Percentiles rank a stretch among this genome's conserved stretches.
These are phyloP conservation scores for Nothophoma quercina DNA, from an alignment of 2,329 filamentous ascomycete species.

Conservation along the genomic window DNA sequence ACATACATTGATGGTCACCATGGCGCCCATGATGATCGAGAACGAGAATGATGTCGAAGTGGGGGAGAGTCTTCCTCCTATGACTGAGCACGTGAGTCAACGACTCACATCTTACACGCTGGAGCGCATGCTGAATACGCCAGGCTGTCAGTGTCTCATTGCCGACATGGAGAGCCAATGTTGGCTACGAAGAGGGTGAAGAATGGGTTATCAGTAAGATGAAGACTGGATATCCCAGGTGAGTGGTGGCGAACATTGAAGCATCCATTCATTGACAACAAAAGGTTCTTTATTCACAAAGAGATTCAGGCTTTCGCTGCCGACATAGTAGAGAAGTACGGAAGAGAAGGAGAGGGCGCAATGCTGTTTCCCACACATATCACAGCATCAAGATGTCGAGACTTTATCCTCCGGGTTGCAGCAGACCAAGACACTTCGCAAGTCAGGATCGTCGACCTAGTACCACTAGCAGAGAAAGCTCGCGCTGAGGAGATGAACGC, in stretches of 20 bases:
- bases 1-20: constrained; percentile 20
- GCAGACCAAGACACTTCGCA: constrained; percentile 59
- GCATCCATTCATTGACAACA: constrained; percentile 18
- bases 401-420: constrained; percentile 72
- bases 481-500: constrained; percentile 56
- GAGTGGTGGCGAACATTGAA: constrained; percentile 27
- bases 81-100: constrained; percentile 51
- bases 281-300: constrained; percentile 89
- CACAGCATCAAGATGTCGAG: constrained; percentile 74
- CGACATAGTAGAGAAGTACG: constrained; percentile 71
- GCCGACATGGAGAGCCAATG: constrained; percentile 88
- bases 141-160: constrained; percentile 96
- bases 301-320: constrained; percentile 76
- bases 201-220: constrained; percentile 84
- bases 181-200: constrained; percentile 93
- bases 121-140: constrained; percentile 24
- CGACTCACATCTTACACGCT: not conserved
- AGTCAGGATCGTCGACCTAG: constrained; percentile 68
- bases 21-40: constrained; percentile 32
- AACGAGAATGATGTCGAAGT: constrained; percentile 48
- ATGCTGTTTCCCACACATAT: constrained; percentile 82
- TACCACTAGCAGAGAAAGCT: constrained; percentile 65
- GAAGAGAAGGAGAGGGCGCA: constrained; percentile 68
- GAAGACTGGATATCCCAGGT: constrained; percentile 91
- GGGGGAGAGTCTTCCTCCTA: constrained; percentile 49